A percentile compares a stretch with the other conserved stretches of the same genome.
phyloP scores from a whole-genome alignment of 306 rosid genomes.

The Neltuma alba region DNA sequence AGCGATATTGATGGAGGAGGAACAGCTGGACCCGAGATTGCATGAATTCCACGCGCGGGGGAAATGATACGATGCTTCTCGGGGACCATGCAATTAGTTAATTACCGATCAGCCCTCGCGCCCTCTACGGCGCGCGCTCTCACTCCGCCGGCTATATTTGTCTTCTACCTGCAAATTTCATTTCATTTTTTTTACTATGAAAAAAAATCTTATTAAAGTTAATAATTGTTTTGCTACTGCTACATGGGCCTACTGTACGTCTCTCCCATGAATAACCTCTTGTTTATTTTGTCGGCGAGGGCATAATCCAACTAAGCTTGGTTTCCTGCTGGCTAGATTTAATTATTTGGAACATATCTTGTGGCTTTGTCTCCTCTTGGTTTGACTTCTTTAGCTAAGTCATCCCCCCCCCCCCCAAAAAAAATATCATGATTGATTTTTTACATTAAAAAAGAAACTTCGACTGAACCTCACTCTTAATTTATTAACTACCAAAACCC shows the following conservation, averaged over 20 bases:
- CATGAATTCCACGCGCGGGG: slow-evolving; percentile 55
- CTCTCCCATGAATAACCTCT: not conserved
- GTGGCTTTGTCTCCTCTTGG: not conserved
- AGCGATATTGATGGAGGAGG: not conserved
- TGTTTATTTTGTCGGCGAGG: slow-evolving; percentile 1
- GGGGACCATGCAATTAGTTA: not conserved
- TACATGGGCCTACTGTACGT: not conserved
- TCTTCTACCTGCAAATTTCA: not conserved
- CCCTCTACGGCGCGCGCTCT: slow-evolving; percentile 34
- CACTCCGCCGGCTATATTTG: not conserved
- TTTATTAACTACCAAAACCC: not conserved
- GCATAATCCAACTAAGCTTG: not conserved
- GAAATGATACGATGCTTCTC: not conserved
- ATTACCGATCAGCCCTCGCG: not conserved
- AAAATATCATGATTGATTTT: not conserved
- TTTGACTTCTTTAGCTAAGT: not conserved
- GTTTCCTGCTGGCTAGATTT: not conserved
- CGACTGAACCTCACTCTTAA: not conserved
- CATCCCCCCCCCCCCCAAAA: no score
- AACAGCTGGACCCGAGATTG: slow-evolving; percentile 44
- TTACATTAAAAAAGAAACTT: not conserved
- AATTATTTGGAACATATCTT: not conserved
- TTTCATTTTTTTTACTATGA: not conserved
- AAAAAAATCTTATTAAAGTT: not conserved
- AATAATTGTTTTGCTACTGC: not conserved